Evolutionary conservation across 805 yeast genomes (phyloP).

Genomic region (Phaffomyces antillensis): DNA sequence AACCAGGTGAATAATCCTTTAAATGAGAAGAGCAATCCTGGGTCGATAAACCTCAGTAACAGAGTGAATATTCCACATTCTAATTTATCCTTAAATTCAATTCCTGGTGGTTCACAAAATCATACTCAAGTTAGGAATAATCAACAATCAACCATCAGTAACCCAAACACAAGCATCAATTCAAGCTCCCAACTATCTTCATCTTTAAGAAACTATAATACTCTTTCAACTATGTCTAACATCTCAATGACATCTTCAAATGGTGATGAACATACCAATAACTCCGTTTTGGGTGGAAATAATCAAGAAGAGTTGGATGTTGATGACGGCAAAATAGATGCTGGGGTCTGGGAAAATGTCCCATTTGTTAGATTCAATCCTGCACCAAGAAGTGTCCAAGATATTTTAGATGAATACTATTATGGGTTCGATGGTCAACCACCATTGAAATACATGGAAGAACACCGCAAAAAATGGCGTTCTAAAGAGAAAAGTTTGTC

Average conservation of each 20-base stretch:
- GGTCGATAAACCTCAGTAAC: no score
- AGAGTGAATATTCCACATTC: no score
- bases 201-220: neutral
- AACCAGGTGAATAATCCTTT: no score
- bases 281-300: no score
- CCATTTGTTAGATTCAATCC: constrained; percentile 19
- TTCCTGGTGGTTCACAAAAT: no score
- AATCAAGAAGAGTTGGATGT: neutral
- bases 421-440: constrained; percentile 24
- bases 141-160: neutral
- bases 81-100: no score
- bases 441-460: constrained; percentile 21
- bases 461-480: constrained; percentile 23
- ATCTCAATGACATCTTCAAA: no score
- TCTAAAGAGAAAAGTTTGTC: constrained; percentile 20
- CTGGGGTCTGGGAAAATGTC: constrained; percentile 18
- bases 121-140: no score
- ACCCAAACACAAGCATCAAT: neutral
- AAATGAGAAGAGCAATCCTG: no score
- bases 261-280: no score
- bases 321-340: constrained; percentile 11
- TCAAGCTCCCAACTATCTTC: neutral
- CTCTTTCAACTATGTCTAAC: constrained; percentile 3
- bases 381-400: constrained; percentile 21
- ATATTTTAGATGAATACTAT: constrained; percentile 23